Evolutionary conservation across 768 basidiomycete species (phyloP).

Genomic region (Suillus spraguei): DNA sequence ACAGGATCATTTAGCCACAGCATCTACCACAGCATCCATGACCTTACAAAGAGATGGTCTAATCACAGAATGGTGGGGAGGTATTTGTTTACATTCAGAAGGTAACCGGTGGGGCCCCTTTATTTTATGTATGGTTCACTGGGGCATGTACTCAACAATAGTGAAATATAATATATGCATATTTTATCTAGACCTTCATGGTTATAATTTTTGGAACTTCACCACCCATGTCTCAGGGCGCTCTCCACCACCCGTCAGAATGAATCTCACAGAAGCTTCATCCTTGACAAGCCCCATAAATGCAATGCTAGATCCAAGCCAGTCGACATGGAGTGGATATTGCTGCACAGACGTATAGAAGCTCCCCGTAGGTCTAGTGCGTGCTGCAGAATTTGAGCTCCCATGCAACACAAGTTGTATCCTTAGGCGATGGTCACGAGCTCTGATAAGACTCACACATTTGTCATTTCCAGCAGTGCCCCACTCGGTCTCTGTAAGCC

Average conservation of each 20-base stretch:
- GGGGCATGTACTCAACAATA: no score
- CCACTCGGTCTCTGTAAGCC: constrained; percentile 10
- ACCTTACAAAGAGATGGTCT: no score
- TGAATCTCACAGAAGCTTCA: constrained; percentile 5
- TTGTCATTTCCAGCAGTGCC: constrained; percentile 1
- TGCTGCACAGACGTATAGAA: background rate
- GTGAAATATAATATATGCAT: background rate
- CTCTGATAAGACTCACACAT: constrained; percentile 9
- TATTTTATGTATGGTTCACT: no score
- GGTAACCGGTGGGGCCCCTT: no score
- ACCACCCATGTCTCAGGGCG: constrained; percentile 13
- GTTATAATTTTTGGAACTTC: constrained; percentile 1
- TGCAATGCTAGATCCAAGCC: constrained; percentile 11
- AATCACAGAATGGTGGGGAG: no score
- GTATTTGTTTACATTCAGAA: no score
- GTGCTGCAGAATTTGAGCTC: background rate
- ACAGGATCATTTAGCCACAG: no score
- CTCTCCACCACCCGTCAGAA: constrained; percentile 7
- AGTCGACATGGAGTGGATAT: constrained; percentile 12
- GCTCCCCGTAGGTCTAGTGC: background rate
- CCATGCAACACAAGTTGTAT: background rate
- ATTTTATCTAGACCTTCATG: background rate
- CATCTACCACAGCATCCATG: no score
- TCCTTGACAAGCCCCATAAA: constrained; percentile 11
- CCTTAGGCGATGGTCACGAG: constrained; percentile 3